phyloP scores from a whole-genome alignment of 805 yeast species.

The Schwanniomyces vanrijiae region DNA sequence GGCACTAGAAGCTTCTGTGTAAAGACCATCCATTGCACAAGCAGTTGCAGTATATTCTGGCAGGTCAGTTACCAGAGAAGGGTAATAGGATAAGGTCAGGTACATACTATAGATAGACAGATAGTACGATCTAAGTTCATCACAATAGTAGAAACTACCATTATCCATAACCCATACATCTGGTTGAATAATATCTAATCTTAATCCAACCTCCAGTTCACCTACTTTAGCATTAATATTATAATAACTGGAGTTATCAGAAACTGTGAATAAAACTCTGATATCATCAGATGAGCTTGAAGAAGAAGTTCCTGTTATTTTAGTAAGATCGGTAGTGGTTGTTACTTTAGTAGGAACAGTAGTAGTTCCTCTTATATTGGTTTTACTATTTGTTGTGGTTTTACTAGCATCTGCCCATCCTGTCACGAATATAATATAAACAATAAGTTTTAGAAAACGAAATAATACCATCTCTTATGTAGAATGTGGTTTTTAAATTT shows the following conservation, averaged over 20 bases:
- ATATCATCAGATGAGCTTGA: not conserved
- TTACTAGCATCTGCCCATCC: not conserved
- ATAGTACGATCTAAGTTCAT: slow-evolving; percentile 18
- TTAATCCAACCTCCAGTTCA: slow-evolving; percentile 15
- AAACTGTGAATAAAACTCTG: slow-evolving; percentile 13
- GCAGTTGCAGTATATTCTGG: slow-evolving; percentile 19
- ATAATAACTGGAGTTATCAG: slow-evolving; percentile 15
- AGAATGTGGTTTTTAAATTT: not conserved
- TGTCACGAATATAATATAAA: not conserved
- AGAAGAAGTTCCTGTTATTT: not conserved
- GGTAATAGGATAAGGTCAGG: slow-evolving; percentile 5
- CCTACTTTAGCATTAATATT: slow-evolving; percentile 13
- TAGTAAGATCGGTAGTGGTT: not conserved
- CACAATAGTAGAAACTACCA: slow-evolving; percentile 23
- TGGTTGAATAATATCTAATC: slow-evolving; percentile 37
- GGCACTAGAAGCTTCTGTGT: slow-evolving; percentile 11
- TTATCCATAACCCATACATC: slow-evolving; percentile 39
- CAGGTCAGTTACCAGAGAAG: slow-evolving; percentile 17
- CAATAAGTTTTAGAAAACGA: not conserved
- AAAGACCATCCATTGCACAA: slow-evolving; percentile 32
- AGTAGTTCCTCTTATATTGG: not conserved
- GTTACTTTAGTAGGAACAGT: not conserved
- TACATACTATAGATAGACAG: slow-evolving; percentile 8
- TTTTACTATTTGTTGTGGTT: not conserved
- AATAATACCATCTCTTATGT: not conserved